Evolutionary conservation across 2,329 filamentous ascomycete genomes (phyloP).

Genomic region (Geosmithia putterillii): DNA sequence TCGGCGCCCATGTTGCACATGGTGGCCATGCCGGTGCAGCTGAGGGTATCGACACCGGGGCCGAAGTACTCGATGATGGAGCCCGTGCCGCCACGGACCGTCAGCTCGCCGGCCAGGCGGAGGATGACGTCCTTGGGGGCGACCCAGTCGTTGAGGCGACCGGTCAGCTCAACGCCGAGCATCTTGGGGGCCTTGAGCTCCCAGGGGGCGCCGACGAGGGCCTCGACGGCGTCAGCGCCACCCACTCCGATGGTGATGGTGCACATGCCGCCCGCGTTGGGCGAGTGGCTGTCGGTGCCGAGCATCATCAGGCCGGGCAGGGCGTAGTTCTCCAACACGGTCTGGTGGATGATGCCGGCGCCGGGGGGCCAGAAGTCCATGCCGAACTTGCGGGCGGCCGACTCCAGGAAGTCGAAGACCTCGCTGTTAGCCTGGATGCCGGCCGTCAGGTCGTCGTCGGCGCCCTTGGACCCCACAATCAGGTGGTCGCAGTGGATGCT

Average conservation of each 20-base stretch:
- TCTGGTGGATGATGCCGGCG: constrained; percentile 94
- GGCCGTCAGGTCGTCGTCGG: constrained; percentile 69
- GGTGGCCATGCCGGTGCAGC: constrained; percentile 87
- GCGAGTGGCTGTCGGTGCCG: constrained; percentile 93
- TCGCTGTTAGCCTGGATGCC: constrained; percentile 90
- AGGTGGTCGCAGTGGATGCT: constrained; percentile 99
- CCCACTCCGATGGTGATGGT: constrained; percentile 95
- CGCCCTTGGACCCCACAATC: constrained; percentile 90
- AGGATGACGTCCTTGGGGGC: constrained; percentile 94
- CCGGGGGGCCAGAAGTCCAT: constrained; percentile 95
- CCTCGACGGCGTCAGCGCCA: constrained; percentile 93
- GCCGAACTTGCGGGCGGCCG: constrained; percentile 78
- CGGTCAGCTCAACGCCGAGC: constrained; percentile 72
- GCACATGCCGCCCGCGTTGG: constrained; percentile 89
- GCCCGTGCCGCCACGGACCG: constrained; percentile 86
- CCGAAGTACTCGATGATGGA: constrained; percentile 93
- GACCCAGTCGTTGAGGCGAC: constrained; percentile 79
- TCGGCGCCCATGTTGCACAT: constrained; percentile 83
- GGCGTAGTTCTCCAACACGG: constrained; percentile 93
- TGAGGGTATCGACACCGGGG: constrained; percentile 77
- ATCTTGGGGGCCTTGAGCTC: constrained; percentile 92
- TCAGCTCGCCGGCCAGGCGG: constrained; percentile 76
- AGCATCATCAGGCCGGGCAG: constrained; percentile 98
- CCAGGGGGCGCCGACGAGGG: constrained; percentile 92
- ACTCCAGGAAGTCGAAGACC: constrained; percentile 95